These are phyloP conservation scores for Ambrosiella beaveri DNA, from an alignment of 2,329 filamentous ascomycete genomes.

Conservation along the genomic window DNA sequence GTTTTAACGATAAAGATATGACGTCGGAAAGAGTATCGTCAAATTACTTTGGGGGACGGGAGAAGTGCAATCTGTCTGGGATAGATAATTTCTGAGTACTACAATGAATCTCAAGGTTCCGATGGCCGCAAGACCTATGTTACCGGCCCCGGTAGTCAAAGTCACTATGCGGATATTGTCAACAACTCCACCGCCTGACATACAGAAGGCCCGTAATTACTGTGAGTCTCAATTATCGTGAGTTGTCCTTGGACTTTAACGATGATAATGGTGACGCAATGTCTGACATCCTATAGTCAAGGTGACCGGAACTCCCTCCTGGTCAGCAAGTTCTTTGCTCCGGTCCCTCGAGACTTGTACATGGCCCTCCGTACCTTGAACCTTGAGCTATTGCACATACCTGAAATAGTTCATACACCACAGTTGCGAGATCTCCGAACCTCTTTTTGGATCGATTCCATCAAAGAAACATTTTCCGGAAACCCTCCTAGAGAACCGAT, in stretches of 20 bases:
- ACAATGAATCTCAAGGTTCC: no score
- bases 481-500: slow-evolving; percentile 79
- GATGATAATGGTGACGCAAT: neutral
- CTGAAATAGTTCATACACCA: slow-evolving; percentile 77
- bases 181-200: neutral
- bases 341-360: slow-evolving; percentile 61
- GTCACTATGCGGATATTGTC: no score
- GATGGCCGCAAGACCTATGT: no score
- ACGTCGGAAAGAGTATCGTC: neutral
- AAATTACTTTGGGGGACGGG: no score
- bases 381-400: slow-evolving; percentile 74
- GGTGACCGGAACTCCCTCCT: slow-evolving; percentile 82
- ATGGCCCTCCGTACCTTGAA: slow-evolving; percentile 84
- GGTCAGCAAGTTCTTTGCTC: slow-evolving; percentile 69
- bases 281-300: slow-evolving; percentile 33
- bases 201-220: neutral
- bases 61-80: no score
- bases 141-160: no score
- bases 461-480: slow-evolving; percentile 61
- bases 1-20: neutral
- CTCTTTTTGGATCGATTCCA: slow-evolving; percentile 84
- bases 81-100: no score
- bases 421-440: slow-evolving; percentile 76
- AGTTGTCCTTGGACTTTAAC: neutral
- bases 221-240: slow-evolving; percentile 4